Base-by-base conservation (phyloP, 1,139 yeast species). In the Saccharomyces pastorianus region DNA sequence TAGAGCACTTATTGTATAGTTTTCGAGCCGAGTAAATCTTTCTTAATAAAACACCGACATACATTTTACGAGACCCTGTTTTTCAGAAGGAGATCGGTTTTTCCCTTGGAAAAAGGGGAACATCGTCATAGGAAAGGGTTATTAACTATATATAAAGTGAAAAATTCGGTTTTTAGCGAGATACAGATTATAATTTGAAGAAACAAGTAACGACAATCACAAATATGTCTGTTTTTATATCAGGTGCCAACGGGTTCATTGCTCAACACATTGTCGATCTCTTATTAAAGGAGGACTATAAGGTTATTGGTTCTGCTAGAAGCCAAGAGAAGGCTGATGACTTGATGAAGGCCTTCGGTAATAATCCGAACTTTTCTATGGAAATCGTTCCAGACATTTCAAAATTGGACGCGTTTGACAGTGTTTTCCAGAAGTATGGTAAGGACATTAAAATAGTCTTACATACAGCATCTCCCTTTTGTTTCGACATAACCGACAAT, bases 271-370 rank as follows among this genome's bases (percentile, higher is more conserved):
- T 77, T 47, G 66, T 72, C 26, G 62, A 64, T 34, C 67, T 59
- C 25, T 61, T 75, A 31, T 54, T 70, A 23, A 52, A 58, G 23
- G 67, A 68, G 49, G 79, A 77, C 17, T 80, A 77, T 64, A 64
- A 65, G 1, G 87, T 84, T 3, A 71, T 83, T 17, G 87, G 85
- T 4, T 76, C 84, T 1, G 87, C 80, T 2, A 73, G 88, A 62
- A 71, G 80, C 1, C 71, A 71, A 47, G 71, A 64, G 2, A 79
- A 79, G 64, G 85, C 83, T 9, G 77, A 76, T 42, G 61, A 67
- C 5, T 61, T 77, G 49, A 55, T 61, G 31, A 48, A 58, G 4
- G 71, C 67, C 53, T 71, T 76, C 61, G 57, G 64, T 55, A 61
- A 69, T 55, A 64, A 64, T 50, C 71, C 65, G 46, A 59, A 64